Evolutionary conservation across 2,329 filamentous ascomycete species (phyloP).

Genomic region (Colletotrichum tanaceti): DNA sequence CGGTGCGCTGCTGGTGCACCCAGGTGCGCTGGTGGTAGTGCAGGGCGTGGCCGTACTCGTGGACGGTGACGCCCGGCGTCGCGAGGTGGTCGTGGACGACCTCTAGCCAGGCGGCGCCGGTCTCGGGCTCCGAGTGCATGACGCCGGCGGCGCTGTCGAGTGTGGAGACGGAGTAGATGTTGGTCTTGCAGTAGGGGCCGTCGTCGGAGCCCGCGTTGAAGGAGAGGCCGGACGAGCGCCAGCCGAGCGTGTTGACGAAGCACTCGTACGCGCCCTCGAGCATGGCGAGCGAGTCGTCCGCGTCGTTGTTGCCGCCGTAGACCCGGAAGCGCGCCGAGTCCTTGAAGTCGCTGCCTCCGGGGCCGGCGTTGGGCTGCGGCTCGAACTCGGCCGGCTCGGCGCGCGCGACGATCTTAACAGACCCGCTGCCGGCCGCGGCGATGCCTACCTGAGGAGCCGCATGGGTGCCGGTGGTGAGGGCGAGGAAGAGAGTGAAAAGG

Average conservation of each 20-base stretch:
- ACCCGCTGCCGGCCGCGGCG: background rate
- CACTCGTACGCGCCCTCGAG: constrained; percentile 60
- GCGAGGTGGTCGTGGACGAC: constrained; percentile 55
- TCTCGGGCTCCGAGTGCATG: constrained; percentile 53
- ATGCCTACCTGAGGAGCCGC: constrained; percentile 27
- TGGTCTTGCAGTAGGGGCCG: constrained; percentile 59
- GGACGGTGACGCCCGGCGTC: constrained; percentile 56
- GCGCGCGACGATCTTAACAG: constrained; percentile 11
- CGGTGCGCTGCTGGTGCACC: constrained; percentile 58
- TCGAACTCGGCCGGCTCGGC: constrained; percentile 45
- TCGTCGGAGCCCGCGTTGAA: constrained; percentile 49
- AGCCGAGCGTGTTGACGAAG: constrained; percentile 52
- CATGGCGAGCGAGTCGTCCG: constrained; percentile 50
- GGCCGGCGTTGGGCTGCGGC: constrained; percentile 48
- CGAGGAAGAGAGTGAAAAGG: constrained; percentile 31
- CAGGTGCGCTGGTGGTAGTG: constrained; percentile 58
- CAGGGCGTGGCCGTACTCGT: constrained; percentile 62
- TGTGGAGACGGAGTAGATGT: constrained; percentile 55
- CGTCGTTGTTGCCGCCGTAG: constrained; percentile 46
- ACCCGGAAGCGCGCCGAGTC: constrained; percentile 56
- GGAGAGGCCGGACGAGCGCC: constrained; percentile 54
- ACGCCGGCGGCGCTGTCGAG: constrained; percentile 56
- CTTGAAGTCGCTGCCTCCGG: constrained; percentile 48
- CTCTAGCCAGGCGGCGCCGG: constrained; percentile 57
- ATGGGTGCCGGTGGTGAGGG: constrained; percentile 18